Conservation (phyloP, 2,329 filamentous ascomycete genomes). For the Hysterium pulicare region DNA sequence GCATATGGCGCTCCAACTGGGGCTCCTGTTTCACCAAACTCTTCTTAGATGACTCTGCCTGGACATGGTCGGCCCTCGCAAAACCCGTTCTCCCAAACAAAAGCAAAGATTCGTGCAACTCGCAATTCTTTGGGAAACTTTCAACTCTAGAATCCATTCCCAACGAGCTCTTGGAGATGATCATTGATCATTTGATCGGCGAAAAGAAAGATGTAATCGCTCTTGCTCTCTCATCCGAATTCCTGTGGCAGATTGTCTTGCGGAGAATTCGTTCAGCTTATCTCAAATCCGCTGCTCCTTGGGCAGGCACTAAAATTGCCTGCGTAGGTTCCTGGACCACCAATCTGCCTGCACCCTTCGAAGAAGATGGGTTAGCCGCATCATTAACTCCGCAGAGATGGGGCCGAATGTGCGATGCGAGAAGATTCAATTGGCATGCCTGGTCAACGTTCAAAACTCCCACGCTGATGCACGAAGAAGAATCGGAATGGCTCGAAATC, state of each 20-base stretch:
- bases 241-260: conserved; percentile 9
- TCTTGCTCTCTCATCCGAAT: conserved; percentile 7
- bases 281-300: conserved; percentile 2
- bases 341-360: not conserved
- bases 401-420: not conserved
- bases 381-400: not conserved
- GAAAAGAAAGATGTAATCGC: conserved; percentile 7
- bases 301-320: conserved; percentile 7
- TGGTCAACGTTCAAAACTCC: not conserved
- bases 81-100: not conserved
- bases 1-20: too few species aligned
- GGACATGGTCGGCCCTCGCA: not conserved
- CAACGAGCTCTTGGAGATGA: conserved; percentile 10
- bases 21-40: too few species aligned
- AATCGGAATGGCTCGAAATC: not conserved
- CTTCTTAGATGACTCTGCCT: too few species aligned
- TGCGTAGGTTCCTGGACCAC: not conserved
- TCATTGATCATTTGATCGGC: not conserved
- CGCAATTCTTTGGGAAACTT: too few species aligned
- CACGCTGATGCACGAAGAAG: not conserved
- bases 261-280: conserved; percentile 6
- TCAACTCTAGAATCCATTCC: conserved; percentile 6
- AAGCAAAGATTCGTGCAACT: too few species aligned
- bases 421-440: not conserved
- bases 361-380: not conserved